phyloP scores from a whole-genome alignment of 225 moss, liverwort and hornwort genomes.

The Sphagnum contortum region DNA sequence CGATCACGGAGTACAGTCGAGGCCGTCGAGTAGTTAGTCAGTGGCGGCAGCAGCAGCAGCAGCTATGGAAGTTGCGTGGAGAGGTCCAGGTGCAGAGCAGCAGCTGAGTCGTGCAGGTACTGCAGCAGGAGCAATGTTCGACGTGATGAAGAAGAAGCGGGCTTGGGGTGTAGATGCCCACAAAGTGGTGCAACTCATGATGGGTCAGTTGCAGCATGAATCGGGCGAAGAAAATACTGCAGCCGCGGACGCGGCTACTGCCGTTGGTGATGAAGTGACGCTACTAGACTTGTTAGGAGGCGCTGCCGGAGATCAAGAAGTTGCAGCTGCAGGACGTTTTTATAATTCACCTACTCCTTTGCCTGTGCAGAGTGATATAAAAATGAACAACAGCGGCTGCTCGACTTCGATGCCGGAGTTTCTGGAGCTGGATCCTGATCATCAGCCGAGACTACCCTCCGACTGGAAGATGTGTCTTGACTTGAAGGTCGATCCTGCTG shows the following conservation, averaged over 20 bases:
- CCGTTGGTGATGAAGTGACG: constrained; percentile 16
- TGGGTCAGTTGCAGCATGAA: constrained; percentile 29
- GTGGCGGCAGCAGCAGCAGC: too few relatives aligned
- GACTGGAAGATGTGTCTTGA: constrained; percentile 72
- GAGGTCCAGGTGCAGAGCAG: constrained; percentile 26
- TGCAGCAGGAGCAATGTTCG: constrained; percentile 7
- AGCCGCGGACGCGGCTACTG: too few relatives aligned
- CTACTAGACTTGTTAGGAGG: constrained; percentile 36
- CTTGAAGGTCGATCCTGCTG: constrained; percentile 24
- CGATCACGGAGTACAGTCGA: too few relatives aligned
- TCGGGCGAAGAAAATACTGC: background rate
- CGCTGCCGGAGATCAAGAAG: too few relatives aligned
- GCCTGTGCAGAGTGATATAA: too few relatives aligned
- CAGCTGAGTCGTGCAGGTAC: constrained; percentile 1
- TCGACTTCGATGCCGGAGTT: constrained; percentile 5
- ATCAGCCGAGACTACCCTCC: constrained; percentile 10
- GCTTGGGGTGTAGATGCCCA: constrained; percentile 62
- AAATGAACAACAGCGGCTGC: too few relatives aligned
- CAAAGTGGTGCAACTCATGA: constrained; percentile 68
- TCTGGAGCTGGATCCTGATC: constrained; percentile 62
- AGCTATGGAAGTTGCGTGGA: constrained; percentile 59
- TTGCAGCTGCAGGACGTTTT: too few relatives aligned
- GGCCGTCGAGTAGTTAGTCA: too few relatives aligned
- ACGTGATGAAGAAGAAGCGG: background rate
- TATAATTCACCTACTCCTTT: too few relatives aligned